Percentiles rank a stretch among this genome's conserved stretches.
Conservation (phyloP, 768 basidiomycete genomes). For the Paxillus rubicundulus region DNA sequence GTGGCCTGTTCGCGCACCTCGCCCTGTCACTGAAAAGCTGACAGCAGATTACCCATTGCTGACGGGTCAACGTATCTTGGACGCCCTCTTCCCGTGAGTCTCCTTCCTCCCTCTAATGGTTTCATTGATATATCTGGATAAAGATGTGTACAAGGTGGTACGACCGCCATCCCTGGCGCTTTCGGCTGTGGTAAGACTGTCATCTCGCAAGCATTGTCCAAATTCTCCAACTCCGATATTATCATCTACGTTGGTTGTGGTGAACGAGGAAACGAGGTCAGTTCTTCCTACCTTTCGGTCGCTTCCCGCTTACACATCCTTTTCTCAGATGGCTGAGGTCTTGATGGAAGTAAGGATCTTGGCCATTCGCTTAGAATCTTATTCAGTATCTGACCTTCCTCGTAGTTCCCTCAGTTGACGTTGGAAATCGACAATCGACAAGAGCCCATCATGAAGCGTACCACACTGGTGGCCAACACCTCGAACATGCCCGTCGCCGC, state of each 20-base stretch:
- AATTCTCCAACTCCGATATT: slow-evolving; percentile 98
- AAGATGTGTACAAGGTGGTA: slow-evolving; percentile 95
- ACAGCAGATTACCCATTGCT: slow-evolving; percentile 89
- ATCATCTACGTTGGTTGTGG: slow-evolving; percentile 99
- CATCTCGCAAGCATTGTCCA: slow-evolving; percentile 96
- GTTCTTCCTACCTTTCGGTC: slow-evolving; percentile 41
- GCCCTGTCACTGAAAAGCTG: slow-evolving; percentile 93
- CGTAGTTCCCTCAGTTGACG: slow-evolving; percentile 82
- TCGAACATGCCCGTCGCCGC: slow-evolving; percentile 99
- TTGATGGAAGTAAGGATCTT: slow-evolving; percentile 76
- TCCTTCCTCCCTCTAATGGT: background rate
- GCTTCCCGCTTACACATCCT: slow-evolving; percentile 6
- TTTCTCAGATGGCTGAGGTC: slow-evolving; percentile 90
- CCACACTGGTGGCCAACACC: slow-evolving; percentile 96
- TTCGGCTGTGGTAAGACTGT: slow-evolving; percentile 99
- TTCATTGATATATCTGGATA: slow-evolving; percentile 1
- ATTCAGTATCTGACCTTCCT: slow-evolving; percentile 10
- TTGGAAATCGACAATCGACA: slow-evolving; percentile 90
- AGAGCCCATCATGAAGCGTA: slow-evolving; percentile 99
- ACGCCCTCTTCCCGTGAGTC: slow-evolving; percentile 91
- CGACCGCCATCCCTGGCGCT: slow-evolving; percentile 96
- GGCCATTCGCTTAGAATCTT: background rate
- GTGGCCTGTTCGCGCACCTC: slow-evolving; percentile 98
- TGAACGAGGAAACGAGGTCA: slow-evolving; percentile 94
- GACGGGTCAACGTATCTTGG: slow-evolving; percentile 96